Percentiles rank a stretch among this genome's conserved stretches.
These are phyloP conservation scores for Furcasterigmium furcatum DNA, from an alignment of 2,329 filamentous ascomycete species.

Conservation along the genomic window DNA sequence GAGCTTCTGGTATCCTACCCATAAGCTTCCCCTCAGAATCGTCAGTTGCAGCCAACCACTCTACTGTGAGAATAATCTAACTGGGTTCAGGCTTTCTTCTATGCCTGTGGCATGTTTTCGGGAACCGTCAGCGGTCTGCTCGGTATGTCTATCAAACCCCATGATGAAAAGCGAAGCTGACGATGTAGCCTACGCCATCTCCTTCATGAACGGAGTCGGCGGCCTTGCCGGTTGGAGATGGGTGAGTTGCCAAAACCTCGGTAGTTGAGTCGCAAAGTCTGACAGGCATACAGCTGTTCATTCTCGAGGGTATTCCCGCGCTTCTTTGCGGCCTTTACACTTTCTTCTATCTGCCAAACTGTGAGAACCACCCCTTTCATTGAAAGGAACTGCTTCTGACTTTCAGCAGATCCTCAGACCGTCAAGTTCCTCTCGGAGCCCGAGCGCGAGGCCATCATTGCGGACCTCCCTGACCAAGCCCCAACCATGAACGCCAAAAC, in stretches of 20 bases:
- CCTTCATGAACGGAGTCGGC: slow-evolving; percentile 19
- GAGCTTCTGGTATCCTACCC: slow-evolving; percentile 27
- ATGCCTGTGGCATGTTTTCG: slow-evolving; percentile 26
- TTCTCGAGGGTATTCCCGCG: slow-evolving; percentile 20
- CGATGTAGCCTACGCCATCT: slow-evolving; percentile 18
- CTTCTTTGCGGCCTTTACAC: slow-evolving; percentile 18
- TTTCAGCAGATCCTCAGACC: slow-evolving; percentile 15
- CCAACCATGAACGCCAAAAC: slow-evolving; percentile 17
- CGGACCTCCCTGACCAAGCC: slow-evolving; percentile 17
- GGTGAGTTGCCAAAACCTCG: slow-evolving; percentile 2
- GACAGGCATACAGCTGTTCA: slow-evolving; percentile 15
- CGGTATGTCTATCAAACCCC: slow-evolving; percentile 5
- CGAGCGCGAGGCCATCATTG: slow-evolving; percentile 13
- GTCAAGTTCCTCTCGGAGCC: slow-evolving; percentile 15
- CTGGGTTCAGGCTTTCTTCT: slow-evolving; percentile 21
- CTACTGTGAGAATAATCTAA: too few species aligned
- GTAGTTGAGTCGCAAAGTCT: neutral
- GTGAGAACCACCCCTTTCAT: slow-evolving; percentile 1
- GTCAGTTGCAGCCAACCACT: too few species aligned
- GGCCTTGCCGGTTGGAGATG: slow-evolving; percentile 21
- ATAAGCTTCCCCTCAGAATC: slow-evolving; percentile 25
- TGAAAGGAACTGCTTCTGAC: neutral
- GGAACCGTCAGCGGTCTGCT: slow-evolving; percentile 24
- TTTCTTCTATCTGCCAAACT: slow-evolving; percentile 18
- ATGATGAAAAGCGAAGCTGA: too few species aligned